A percentile compares a stretch with the other conserved stretches of the same genome.
Conservation (phyloP, 192 early-diverging fungal genomes). For the Linnemannia hyalina region DNA sequence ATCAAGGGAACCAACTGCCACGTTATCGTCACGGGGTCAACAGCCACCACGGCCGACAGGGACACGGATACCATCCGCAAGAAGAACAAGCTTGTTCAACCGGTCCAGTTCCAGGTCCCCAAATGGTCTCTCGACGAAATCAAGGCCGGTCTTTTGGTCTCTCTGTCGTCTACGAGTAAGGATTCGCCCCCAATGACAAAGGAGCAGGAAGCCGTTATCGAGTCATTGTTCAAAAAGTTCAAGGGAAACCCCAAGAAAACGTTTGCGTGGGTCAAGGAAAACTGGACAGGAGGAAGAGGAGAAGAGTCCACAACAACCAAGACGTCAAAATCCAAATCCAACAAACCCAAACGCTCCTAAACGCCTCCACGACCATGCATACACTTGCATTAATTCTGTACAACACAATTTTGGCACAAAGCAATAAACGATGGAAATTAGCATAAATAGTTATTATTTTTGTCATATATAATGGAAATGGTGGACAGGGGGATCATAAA, state of each 20-base stretch:
- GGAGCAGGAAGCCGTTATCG: slow-evolving; percentile 25
- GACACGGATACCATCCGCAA: slow-evolving; percentile 30
- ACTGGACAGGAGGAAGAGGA: slow-evolving; percentile 11
- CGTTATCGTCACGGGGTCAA: slow-evolving; percentile 17
- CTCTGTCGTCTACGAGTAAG: slow-evolving; percentile 1
- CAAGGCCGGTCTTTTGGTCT: slow-evolving; percentile 31
- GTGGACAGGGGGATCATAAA: not conserved
- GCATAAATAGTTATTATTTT: not conserved
- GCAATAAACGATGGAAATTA: not conserved
- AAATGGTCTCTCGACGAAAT: slow-evolving; percentile 43
- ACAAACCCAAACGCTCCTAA: not conserved
- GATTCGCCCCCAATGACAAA: not conserved
- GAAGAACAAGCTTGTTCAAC: slow-evolving; percentile 6
- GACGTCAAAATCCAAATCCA: not conserved
- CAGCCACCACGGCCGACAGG: slow-evolving; percentile 2
- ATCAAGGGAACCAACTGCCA: slow-evolving; percentile 28
- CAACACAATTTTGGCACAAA: not conserved
- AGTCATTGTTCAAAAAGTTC: slow-evolving; percentile 19
- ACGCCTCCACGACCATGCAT: not conserved
- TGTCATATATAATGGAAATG: not conserved
- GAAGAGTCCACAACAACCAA: slow-evolving; percentile 8
- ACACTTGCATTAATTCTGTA: not conserved
- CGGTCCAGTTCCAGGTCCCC: slow-evolving; percentile 47
- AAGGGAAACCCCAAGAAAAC: slow-evolving; percentile 43
- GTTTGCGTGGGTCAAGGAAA: slow-evolving; percentile 35